Evolutionary conservation across 768 basidiomycete genomes (phyloP).

Genomic region (Trametes meyenii): DNA sequence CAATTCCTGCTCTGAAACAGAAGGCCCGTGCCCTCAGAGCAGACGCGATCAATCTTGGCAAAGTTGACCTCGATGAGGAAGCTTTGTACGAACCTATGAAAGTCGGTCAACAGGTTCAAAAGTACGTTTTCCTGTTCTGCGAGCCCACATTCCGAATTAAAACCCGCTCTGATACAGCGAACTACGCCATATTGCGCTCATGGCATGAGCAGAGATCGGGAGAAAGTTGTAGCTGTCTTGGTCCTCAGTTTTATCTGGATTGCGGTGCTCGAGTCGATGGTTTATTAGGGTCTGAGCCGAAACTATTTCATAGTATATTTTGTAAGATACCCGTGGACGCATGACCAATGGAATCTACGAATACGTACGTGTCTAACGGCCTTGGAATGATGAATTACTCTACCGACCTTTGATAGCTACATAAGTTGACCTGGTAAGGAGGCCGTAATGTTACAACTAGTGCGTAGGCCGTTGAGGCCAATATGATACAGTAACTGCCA

Average conservation of each 20-base stretch:
- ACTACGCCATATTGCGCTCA: slow-evolving; percentile 77
- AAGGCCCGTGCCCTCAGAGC: slow-evolving; percentile 50
- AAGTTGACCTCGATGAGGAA: slow-evolving; percentile 44
- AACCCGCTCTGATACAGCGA: slow-evolving; percentile 51
- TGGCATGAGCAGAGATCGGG: slow-evolving; percentile 55
- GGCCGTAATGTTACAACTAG: slow-evolving; percentile 7
- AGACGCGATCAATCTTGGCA: slow-evolving; percentile 41
- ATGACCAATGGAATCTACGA: too few relatives aligned
- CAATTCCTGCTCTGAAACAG: slow-evolving; percentile 56
- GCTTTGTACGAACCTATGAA: slow-evolving; percentile 70
- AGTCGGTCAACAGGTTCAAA: slow-evolving; percentile 87
- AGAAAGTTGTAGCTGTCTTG: background rate
- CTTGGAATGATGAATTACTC: slow-evolving; percentile 10
- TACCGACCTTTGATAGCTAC: background rate
- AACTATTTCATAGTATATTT: too few relatives aligned
- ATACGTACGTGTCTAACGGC: too few relatives aligned
- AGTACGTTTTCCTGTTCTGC: slow-evolving; percentile 45
- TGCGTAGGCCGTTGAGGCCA: slow-evolving; percentile 20
- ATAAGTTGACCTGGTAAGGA: background rate
- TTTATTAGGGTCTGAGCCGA: too few relatives aligned
- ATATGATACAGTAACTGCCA: slow-evolving; percentile 19
- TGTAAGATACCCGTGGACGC: too few relatives aligned
- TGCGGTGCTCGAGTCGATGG: background rate
- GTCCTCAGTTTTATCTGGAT: background rate
- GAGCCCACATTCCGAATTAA: background rate